phyloP scores from a whole-genome alignment of 306 rosid species.

The Prosopis cineraria region DNA sequence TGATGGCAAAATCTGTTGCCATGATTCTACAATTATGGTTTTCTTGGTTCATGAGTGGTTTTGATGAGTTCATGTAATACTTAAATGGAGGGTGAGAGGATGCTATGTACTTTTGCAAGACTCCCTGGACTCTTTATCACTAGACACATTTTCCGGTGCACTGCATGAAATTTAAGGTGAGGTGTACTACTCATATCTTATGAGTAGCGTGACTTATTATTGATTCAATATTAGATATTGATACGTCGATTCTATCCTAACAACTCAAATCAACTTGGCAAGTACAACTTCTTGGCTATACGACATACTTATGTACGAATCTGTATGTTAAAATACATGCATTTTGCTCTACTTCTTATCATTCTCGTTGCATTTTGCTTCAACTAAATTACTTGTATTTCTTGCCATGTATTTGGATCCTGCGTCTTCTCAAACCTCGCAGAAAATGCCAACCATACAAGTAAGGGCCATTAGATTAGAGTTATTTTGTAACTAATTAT shows the following conservation, averaged over 20 bases:
- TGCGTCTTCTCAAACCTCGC: constrained; percentile 41
- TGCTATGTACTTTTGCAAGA: background rate
- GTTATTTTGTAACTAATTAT: constrained; percentile 21
- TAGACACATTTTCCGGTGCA: background rate
- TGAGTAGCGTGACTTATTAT: background rate
- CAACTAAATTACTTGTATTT: constrained; percentile 29
- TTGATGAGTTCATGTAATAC: background rate
- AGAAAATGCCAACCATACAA: constrained; percentile 98
- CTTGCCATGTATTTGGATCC: constrained; percentile 38
- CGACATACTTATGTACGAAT: background rate
- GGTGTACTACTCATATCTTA: background rate
- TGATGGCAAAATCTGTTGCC: background rate
- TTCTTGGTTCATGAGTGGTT: background rate
- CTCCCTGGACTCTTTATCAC: background rate
- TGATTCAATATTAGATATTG: background rate
- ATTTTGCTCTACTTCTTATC: constrained; percentile 19
- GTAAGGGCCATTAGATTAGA: constrained; percentile 42
- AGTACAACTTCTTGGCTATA: background rate
- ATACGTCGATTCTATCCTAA: background rate
- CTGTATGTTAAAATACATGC: background rate
- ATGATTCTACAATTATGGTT: background rate
- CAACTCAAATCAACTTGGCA: background rate
- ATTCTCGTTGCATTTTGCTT: constrained; percentile 31
- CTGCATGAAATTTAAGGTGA: background rate
- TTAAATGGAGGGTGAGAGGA: background rate